A percentile compares a stretch with the other conserved stretches of the same genome.
Evolutionary conservation across 2,329 filamentous ascomycete species (phyloP).

Genomic region (Passalora sequoiae): DNA sequence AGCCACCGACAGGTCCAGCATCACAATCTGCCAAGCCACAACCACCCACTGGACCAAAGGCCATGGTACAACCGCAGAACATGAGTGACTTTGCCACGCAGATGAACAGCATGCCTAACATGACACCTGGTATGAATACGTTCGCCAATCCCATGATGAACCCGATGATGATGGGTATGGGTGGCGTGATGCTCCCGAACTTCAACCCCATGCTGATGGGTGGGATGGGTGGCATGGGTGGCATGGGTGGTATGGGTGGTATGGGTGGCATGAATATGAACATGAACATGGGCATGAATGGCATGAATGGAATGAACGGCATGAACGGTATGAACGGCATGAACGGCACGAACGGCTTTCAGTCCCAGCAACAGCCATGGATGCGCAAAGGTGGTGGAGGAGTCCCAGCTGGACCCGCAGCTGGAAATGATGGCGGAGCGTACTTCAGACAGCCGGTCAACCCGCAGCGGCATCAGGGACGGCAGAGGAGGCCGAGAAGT

Average conservation of each 20-base stretch:
- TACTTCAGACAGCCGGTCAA: constrained; percentile 97
- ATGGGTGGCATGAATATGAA: constrained; percentile 34
- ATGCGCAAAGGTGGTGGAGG: constrained; percentile 65
- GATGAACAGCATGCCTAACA: constrained; percentile 41
- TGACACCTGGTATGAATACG: constrained; percentile 30
- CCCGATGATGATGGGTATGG: constrained; percentile 40
- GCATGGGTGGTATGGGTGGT: constrained; percentile 36
- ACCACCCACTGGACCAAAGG: constrained; percentile 27
- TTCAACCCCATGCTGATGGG: constrained; percentile 30
- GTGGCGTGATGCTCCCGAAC: constrained; percentile 2
- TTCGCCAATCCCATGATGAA: constrained; percentile 32
- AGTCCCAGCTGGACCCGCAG: constrained; percentile 42
- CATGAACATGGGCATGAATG: constrained; percentile 28
- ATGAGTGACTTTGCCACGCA: constrained; percentile 41
- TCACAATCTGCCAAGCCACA: constrained; percentile 18
- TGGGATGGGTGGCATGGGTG: constrained; percentile 37
- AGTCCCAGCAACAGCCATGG: constrained; percentile 31
- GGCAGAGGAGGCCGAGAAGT: constrained; percentile 71
- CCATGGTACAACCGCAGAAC: constrained; percentile 20
- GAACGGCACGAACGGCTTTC: constrained; percentile 29
- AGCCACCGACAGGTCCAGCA: constrained; percentile 32
- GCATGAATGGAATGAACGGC: constrained; percentile 28
- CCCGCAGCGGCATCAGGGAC: constrained; percentile 80
- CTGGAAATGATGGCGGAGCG: constrained; percentile 64
- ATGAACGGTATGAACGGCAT: constrained; percentile 21